phyloP scores from a whole-genome alignment of 768 basidiomycete species.

The Trametes villosa region DNA sequence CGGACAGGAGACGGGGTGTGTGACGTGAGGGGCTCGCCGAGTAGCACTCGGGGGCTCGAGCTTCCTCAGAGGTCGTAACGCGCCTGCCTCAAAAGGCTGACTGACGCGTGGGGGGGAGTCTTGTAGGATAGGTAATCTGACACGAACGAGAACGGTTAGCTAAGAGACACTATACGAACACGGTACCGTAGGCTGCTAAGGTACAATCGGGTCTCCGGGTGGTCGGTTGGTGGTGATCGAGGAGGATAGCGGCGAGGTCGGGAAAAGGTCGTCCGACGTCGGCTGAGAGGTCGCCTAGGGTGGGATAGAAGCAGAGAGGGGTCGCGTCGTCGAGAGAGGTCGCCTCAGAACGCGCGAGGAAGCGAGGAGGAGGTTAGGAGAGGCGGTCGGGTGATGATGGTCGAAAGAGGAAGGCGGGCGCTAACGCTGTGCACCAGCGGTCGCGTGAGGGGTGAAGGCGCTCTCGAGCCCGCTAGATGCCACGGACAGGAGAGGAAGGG shows the following conservation, averaged over 20 bases:
- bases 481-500: constrained; percentile 4
- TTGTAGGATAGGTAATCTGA: background rate
- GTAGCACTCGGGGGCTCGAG: constrained; percentile 4
- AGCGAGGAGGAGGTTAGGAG: background rate
- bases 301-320: background rate
- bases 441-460: background rate
- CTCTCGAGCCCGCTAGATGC: constrained; percentile 9
- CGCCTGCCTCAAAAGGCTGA: constrained; percentile 12
- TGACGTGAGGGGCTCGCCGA: constrained; percentile 3
- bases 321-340: background rate
- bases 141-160: background rate
- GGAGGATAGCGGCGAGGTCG: background rate
- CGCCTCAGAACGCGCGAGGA: background rate
- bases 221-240: background rate
- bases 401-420: background rate
- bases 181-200: background rate
- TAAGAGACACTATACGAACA: background rate
- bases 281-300: background rate
- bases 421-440: background rate
- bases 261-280: background rate
- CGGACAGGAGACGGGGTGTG: constrained; percentile 5
- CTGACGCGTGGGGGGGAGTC: background rate
- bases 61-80: background rate
- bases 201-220: background rate
- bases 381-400: background rate